Percentiles rank a stretch among this genome's conserved stretches.
Evolutionary conservation across 2,329 filamentous ascomycete species (phyloP).

Genomic region (Talaromyces sp.): DNA sequence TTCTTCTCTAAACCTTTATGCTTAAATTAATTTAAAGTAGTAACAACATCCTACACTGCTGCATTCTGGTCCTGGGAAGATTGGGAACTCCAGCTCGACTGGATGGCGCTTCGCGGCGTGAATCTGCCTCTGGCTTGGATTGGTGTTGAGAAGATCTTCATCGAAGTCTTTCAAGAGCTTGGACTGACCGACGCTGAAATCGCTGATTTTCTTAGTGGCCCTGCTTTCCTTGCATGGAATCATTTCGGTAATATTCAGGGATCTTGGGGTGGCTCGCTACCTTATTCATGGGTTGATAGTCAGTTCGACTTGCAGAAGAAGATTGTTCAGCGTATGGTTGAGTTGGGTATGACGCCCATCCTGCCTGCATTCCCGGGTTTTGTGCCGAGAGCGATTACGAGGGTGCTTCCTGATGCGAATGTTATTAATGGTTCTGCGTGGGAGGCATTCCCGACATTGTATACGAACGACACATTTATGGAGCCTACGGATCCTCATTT

Average conservation of each 20-base stretch:
- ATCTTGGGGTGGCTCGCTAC: conserved; percentile 47
- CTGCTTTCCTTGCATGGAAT: conserved; percentile 54
- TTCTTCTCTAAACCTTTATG: background rate
- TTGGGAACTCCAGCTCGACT: conserved; percentile 53
- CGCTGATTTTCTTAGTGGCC: conserved; percentile 47
- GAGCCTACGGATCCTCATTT: conserved; percentile 47
- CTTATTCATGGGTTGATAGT: conserved; percentile 45
- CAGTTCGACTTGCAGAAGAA: conserved; percentile 50
- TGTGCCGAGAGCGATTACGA: conserved; percentile 44
- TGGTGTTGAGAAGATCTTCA: conserved; percentile 50
- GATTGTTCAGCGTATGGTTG: conserved; percentile 50
- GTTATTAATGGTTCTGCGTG: conserved; percentile 46
- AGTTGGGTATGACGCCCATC: conserved; percentile 53
- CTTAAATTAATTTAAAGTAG: conserved; percentile 22
- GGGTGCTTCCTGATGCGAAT: conserved; percentile 42
- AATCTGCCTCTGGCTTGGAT: conserved; percentile 54
- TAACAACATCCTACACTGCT: conserved; percentile 52
- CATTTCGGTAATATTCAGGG: conserved; percentile 54
- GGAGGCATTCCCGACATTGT: conserved; percentile 40
- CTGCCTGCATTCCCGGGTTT: conserved; percentile 52
- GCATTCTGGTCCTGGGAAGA: conserved; percentile 54
- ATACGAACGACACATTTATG: conserved; percentile 49
- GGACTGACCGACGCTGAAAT: conserved; percentile 47
- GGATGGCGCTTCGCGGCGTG: conserved; percentile 51
- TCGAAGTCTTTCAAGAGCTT: conserved; percentile 48